Evolutionary conservation across 148 eudicot species (phyloP).

Genomic region (Rhododendron vialii): DNA sequence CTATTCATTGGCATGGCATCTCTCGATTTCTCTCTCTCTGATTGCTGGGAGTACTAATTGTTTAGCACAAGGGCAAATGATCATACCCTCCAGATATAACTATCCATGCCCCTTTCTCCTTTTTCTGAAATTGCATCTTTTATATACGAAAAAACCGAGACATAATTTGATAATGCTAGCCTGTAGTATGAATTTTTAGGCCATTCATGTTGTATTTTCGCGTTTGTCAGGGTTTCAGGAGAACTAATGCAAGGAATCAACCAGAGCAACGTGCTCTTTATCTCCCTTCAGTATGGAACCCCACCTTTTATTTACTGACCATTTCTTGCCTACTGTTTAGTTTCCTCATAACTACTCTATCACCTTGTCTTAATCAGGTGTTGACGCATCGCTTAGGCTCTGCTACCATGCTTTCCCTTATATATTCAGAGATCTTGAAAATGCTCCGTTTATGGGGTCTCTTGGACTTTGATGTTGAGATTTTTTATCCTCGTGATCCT

Average conservation of each 20-base stretch:
- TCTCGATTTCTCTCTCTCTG: not conserved
- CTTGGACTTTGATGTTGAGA: slow-evolving; percentile 74
- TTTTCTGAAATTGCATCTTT: not conserved
- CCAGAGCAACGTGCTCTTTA: slow-evolving; percentile 66
- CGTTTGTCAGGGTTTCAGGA: slow-evolving; percentile 62
- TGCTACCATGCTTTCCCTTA: slow-evolving; percentile 61
- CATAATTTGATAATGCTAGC: not conserved
- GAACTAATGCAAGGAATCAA: slow-evolving; percentile 41
- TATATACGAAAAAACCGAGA: not conserved
- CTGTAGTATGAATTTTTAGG: not conserved
- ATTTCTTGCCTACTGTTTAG: not conserved
- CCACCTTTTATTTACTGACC: not conserved
- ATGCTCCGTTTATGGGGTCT: slow-evolving; percentile 68
- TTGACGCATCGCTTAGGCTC: slow-evolving; percentile 83
- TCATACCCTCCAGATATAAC: not conserved
- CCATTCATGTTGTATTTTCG: slow-evolving; percentile 6
- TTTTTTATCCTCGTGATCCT: slow-evolving; percentile 64
- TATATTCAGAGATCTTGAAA: slow-evolving; percentile 76
- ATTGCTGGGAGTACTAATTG: not conserved
- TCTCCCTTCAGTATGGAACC: slow-evolving; percentile 73
- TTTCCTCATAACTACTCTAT: not conserved
- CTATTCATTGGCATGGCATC: not conserved
- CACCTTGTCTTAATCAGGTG: slow-evolving; percentile 40
- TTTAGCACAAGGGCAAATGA: not conserved
- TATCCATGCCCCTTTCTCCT: not conserved